Evolutionary conservation across 2,329 filamentous ascomycete genomes (phyloP).

Genomic region (Furcasterigmium sp.): DNA sequence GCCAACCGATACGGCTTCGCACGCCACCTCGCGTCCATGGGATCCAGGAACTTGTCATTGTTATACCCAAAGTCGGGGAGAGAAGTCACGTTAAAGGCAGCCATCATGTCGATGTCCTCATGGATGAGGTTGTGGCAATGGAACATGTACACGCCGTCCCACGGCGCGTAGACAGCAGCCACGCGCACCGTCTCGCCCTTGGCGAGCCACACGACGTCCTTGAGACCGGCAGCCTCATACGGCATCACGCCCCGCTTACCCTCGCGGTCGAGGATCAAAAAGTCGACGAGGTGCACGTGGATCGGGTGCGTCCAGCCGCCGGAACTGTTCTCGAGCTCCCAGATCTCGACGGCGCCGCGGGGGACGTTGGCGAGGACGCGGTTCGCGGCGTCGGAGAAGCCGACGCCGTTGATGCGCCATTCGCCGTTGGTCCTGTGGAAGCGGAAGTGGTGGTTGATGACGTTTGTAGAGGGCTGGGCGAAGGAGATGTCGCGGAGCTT

Average conservation of each 20-base stretch:
- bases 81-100: constrained; percentile 35
- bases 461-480: constrained; percentile 21
- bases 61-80: constrained; percentile 32
- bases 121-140: constrained; percentile 42
- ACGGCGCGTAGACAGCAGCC: constrained; percentile 45
- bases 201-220: constrained; percentile 53
- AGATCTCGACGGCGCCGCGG: constrained; percentile 41
- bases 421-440: constrained; percentile 37
- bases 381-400: constrained; percentile 38
- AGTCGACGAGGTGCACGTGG: constrained; percentile 56
- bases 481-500: constrained; percentile 30
- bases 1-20: background rate
- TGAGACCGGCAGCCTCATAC: constrained; percentile 50
- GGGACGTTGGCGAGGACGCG: constrained; percentile 42
- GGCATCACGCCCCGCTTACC: constrained; percentile 35
- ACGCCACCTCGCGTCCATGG: background rate
- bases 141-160: constrained; percentile 47
- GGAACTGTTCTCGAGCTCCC: constrained; percentile 43
- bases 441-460: constrained; percentile 37
- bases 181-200: constrained; percentile 44
- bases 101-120: constrained; percentile 42
- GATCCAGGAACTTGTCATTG: background rate
- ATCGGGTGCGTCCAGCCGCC: constrained; percentile 48
- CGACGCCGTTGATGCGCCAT: constrained; percentile 48
- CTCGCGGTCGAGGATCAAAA: constrained; percentile 44